phyloP scores from a whole-genome alignment of 2,329 filamentous ascomycete genomes.

The Penicillium rolfsii region DNA sequence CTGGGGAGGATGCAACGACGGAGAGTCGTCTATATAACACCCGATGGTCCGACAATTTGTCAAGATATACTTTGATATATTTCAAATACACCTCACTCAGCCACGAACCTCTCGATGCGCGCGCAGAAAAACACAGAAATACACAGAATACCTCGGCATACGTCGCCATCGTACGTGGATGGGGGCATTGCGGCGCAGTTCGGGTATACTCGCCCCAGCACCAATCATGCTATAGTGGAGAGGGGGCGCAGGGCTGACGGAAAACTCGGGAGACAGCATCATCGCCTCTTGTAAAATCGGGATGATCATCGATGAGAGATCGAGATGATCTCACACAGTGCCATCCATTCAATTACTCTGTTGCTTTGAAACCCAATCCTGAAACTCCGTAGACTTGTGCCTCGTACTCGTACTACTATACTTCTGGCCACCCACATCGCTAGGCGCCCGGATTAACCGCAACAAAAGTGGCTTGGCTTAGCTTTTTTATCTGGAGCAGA shows the following conservation, averaged over 20 bases:
- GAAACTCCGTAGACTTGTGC: not conserved
- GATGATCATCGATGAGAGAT: not conserved
- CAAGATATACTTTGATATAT: not conserved
- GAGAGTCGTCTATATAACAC: not conserved
- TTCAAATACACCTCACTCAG: not conserved
- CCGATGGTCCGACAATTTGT: not conserved
- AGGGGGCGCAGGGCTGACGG: constrained; percentile 16
- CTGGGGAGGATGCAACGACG: not conserved
- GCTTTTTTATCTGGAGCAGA: not conserved
- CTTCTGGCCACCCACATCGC: not conserved
- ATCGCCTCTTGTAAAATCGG: not conserved
- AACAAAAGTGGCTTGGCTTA: not conserved
- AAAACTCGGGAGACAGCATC: not conserved
- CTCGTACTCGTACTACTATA: not conserved
- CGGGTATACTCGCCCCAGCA: not conserved
- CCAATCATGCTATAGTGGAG: constrained; percentile 16
- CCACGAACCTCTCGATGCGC: not conserved
- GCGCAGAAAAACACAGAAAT: not conserved
- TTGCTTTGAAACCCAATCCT: not conserved
- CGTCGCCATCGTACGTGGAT: constrained; percentile 2
- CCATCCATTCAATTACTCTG: not conserved
- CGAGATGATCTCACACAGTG: not conserved
- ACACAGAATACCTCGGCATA: not conserved
- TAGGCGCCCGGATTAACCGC: not conserved
- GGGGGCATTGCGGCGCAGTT: constrained; percentile 11